Base-by-base conservation (phyloP, 2,329 filamentous ascomycete genomes). In the Aspergillus sp. region DNA sequence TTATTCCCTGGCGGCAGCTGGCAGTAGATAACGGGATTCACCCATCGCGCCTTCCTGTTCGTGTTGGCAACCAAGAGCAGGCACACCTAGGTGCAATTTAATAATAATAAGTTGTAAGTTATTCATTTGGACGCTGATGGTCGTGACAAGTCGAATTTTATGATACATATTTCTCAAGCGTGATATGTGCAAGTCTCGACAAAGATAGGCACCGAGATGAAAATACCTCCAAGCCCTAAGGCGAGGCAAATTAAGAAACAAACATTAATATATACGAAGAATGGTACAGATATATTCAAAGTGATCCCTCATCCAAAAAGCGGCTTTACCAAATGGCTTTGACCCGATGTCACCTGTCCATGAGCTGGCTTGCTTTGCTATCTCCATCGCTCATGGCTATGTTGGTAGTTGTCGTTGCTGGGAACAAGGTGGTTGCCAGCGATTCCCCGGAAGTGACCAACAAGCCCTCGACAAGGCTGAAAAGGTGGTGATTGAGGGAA, bases 181-280 rank as follows among this genome's bases (percentile, higher is more conserved):
- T 48, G 19, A 56, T 63, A 60, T 61, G 51, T 61, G 54, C 57
- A 62, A 51, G 59, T 33, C 20, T 24, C 53, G 42, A 57, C 48
- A 50, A 49, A 41, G 44, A 44, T 37, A 37, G 46, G 30, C 17
- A 58, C 42, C 55, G 34, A 54, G 53, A 56, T 37, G 22, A 19
- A 49, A 24, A 51, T 40, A 44, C 54, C 33, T 37, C 52, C 19
- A 37, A 51, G 42, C 52, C 15, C 44, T 39, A 37, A 17, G 46
- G 33, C 30, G 46, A 48, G 51, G 39, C 47, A 19, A 44, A 49
- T 45, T 47, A 58, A 51, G 44, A 50, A 59, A 54, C 19, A 61
- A 46, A 59, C 52, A 58, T 58, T 61, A 64, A 64, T 63, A 62
- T 64, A 42, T 61, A 60, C 59, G 51, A 54, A 51, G 62, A 62